phyloP scores from a whole-genome alignment of 257 asterid genomes.

The Scutellaria baicalensis region DNA sequence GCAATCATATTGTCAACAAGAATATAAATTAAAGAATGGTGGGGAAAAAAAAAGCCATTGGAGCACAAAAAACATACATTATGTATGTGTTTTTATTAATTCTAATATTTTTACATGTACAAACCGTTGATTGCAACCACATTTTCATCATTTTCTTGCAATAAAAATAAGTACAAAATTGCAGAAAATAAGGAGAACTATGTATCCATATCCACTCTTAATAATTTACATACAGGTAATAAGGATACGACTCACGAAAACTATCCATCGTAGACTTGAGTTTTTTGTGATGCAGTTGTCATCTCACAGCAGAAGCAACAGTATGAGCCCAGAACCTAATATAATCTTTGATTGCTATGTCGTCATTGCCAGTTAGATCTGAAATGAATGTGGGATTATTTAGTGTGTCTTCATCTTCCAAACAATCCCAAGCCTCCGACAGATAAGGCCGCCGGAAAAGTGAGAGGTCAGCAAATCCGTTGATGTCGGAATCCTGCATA shows the following conservation, averaged over 20 bases:
- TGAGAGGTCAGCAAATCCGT: neutral
- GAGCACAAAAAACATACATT: neutral
- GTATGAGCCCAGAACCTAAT: conserved; percentile 68
- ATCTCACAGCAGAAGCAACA: conserved; percentile 62
- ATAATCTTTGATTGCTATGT: conserved; percentile 58
- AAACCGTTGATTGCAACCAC: neutral
- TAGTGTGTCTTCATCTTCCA: conserved; percentile 27
- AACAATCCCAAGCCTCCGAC: conserved; percentile 32
- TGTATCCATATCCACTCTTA: too few species aligned
- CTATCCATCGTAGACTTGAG: too few species aligned
- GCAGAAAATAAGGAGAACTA: neutral
- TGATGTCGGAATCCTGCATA: neutral
- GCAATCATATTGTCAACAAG: too few species aligned
- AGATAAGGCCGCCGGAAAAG: conserved; percentile 26
- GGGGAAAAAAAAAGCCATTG: neutral
- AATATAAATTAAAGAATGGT: too few species aligned
- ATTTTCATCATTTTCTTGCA: neutral
- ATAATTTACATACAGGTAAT: too few species aligned
- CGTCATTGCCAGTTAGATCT: conserved; percentile 34
- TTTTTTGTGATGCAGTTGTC: too few species aligned
- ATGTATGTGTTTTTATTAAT: neutral
- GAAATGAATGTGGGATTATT: conserved; percentile 32
- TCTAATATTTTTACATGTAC: neutral
- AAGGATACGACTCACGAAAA: too few species aligned
- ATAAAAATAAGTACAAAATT: neutral